Percentiles rank a stretch among this genome's conserved stretches.
Conservation (phyloP, 2,329 filamentous ascomycete genomes). For the Alternaria consortialis region DNA sequence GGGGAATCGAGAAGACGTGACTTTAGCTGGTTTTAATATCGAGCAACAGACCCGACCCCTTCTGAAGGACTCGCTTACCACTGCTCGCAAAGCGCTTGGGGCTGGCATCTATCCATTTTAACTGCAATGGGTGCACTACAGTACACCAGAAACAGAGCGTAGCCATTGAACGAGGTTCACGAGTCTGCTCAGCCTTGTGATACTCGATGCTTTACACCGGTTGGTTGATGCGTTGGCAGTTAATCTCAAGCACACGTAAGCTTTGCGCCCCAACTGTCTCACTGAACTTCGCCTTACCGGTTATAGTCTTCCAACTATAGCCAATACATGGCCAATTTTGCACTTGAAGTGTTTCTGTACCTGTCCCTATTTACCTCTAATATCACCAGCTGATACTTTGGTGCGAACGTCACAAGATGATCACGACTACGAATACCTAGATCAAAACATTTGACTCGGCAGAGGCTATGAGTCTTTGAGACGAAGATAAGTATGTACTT, state of each 20-base stretch:
- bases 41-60: not conserved
- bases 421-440: not conserved
- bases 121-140: not conserved
- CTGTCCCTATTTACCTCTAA: not conserved
- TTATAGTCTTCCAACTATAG: not conserved
- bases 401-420: not conserved
- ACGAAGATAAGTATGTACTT: not conserved
- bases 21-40: not conserved
- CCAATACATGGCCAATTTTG: not conserved
- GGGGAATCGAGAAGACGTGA: not conserved
- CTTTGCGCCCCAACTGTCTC: not conserved
- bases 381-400: not conserved
- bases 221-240: not conserved
- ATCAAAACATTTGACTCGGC: not conserved
- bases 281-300: not conserved
- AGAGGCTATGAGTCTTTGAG: too few relatives aligned
- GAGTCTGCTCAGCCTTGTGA: not conserved
- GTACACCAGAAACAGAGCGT: not conserved
- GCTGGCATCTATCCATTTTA: not conserved
- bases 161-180: not conserved
- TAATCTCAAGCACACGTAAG: slow-evolving; percentile 1
- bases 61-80: slow-evolving; percentile 2
- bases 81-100: not conserved
- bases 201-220: not conserved
- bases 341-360: not conserved